Evolutionary conservation across 805 yeast genomes (phyloP).

Genomic region (Metschnikowia hibisci): DNA sequence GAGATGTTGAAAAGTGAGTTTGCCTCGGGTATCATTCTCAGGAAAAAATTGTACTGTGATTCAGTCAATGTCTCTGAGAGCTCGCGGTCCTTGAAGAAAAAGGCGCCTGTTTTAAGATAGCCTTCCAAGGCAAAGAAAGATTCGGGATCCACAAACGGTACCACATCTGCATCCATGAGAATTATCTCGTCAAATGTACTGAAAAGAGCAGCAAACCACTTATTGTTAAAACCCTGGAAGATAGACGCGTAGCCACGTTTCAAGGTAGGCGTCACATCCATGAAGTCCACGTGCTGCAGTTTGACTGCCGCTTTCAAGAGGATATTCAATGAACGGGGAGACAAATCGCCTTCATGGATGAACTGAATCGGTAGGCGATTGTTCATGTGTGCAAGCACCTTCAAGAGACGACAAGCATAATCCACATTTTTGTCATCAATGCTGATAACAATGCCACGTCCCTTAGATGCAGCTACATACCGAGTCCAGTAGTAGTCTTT

Average conservation of each 20-base stretch:
- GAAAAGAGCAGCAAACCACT: slow-evolving; percentile 18
- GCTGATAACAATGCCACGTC: slow-evolving; percentile 17
- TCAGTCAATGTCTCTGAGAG: slow-evolving; percentile 12
- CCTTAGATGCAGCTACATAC: slow-evolving; percentile 5
- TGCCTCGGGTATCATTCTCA: slow-evolving; percentile 11
- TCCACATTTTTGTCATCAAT: slow-evolving; percentile 12
- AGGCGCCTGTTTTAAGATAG: slow-evolving; percentile 27
- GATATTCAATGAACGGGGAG: slow-evolving; percentile 4
- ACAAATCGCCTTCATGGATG: slow-evolving; percentile 14
- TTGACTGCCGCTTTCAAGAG: slow-evolving; percentile 7
- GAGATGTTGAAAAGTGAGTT: slow-evolving; percentile 6
- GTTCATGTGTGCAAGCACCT: slow-evolving; percentile 9
- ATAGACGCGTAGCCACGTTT: slow-evolving; percentile 14
- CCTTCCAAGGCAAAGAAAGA: slow-evolving; percentile 10
- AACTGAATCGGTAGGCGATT: slow-evolving; percentile 16
- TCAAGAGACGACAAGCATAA: slow-evolving; percentile 12
- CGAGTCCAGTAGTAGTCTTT: slow-evolving; percentile 10
- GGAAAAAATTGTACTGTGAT: slow-evolving; percentile 9
- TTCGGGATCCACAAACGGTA: slow-evolving; percentile 14
- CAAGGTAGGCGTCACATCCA: slow-evolving; percentile 20
- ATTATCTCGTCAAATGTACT: slow-evolving; percentile 31
- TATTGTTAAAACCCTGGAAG: slow-evolving; percentile 30
- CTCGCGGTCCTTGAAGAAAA: slow-evolving; percentile 25
- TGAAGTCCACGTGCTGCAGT: slow-evolving; percentile 10
- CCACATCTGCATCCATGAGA: slow-evolving; percentile 18